Base-by-base conservation (phyloP, 768 basidiomycete species). In the Favolaschia claudopus region DNA sequence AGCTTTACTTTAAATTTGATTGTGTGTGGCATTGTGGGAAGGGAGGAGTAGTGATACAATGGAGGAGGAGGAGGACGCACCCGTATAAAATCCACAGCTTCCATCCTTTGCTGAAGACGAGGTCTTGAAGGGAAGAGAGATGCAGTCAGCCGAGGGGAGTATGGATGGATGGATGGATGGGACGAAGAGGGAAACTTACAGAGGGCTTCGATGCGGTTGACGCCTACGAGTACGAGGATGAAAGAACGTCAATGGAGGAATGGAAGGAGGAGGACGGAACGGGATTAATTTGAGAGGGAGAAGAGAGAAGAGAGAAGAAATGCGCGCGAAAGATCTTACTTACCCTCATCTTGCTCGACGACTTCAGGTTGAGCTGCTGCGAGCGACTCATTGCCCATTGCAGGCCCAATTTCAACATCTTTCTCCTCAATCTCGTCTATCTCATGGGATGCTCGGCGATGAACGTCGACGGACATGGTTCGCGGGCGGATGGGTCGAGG, bases 131-230 rank as follows among this genome's bases (percentile, higher is more conserved):
- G 22, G n/a, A n/a, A 24, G 8, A 4, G 13, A 24, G 31, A 40
- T 14, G 7, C 28, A 24, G 34, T 38, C n/a, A n/a, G n/a, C n/a
- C n/a, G n/a, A n/a, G n/a, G n/a, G n/a, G n/a, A n/a, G n/a, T n/a
- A n/a, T n/a, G n/a, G n/a, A n/a, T n/a, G n/a, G n/a, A n/a, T n/a
- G n/a, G n/a, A 19, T 7, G 4, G 24, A 20, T n/a, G n/a, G n/a
- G n/a, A 12, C 8, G 24, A 20, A 25, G 32, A 42, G 27, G 1
- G 28, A 25, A 2, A 57, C 55, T 7, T 31, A 66, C 47, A 72
- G 60, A 24, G 70, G 54, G 31, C 68, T 65, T 59, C 58, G 15
- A 59, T 59, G 15, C 50, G 40, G 22, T 49, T 54, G 5, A 59
- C 50, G n/a, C n/a, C n/a, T n/a, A n/a, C n/a, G n/a, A n/a, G n/a